These are phyloP conservation scores for Talaromyces sp. DNA, from an alignment of 2,329 filamentous ascomycete species.

Conservation along the genomic window DNA sequence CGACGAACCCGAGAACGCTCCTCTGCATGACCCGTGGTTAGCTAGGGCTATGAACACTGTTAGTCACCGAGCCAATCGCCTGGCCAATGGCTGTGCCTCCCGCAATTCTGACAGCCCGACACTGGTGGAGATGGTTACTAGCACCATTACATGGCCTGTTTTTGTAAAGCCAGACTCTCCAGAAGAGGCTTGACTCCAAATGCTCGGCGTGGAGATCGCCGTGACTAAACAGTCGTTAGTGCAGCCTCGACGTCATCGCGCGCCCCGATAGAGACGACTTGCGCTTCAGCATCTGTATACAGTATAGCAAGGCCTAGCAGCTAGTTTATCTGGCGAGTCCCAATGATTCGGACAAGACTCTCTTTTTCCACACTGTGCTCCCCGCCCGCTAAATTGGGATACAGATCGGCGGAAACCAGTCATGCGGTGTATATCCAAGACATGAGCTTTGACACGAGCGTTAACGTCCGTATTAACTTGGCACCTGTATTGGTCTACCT, in stretches of 20 bases:
- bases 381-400: neutral
- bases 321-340: neutral
- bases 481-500: neutral
- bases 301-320: neutral
- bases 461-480: neutral
- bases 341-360: neutral
- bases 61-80: neutral
- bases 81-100: neutral
- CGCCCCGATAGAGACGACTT: neutral
- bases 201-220: neutral
- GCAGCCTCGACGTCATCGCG: neutral
- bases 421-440: neutral
- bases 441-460: neutral
- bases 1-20: no score
- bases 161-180: neutral
- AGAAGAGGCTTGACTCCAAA: neutral
- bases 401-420: neutral
- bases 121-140: neutral
- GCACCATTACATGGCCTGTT: neutral
- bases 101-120: neutral
- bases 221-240: neutral
- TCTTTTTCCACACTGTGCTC: neutral
- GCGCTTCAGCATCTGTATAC: neutral
- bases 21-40: no score
- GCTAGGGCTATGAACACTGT: neutral